Evolutionary conservation across 163 green algal genomes (phyloP).

Genomic region (Prototheca cutis): DNA sequence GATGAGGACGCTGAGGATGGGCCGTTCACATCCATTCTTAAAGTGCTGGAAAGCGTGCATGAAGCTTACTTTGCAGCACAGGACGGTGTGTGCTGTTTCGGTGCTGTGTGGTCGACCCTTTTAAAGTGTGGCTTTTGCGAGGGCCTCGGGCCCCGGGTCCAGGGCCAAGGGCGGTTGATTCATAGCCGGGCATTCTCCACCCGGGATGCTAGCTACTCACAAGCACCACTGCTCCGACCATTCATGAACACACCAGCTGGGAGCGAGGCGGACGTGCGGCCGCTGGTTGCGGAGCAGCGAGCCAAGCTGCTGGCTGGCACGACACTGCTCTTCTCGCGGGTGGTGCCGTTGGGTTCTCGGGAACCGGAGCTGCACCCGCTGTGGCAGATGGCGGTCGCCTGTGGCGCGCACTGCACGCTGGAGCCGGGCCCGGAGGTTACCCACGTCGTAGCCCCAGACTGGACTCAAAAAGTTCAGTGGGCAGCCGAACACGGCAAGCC

Average conservation of each 20-base stretch:
- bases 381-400: constrained; percentile 61
- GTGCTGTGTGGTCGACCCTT: too few relatives aligned
- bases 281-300: constrained; percentile 19
- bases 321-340: constrained; percentile 44
- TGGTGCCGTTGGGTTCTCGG: constrained; percentile 35
- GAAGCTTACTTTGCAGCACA: constrained; percentile 24
- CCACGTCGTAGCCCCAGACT: constrained; percentile 41
- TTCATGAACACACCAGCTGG: too few relatives aligned
- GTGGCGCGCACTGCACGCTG: constrained; percentile 79
- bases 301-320: constrained; percentile 27
- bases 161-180: too few relatives aligned
- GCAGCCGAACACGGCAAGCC: constrained; percentile 24
- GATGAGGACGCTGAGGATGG: constrained; percentile 46
- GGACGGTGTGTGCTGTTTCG: too few relatives aligned
- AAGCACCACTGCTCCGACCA: too few relatives aligned
- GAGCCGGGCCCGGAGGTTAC: constrained; percentile 42
- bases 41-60: constrained; percentile 40
- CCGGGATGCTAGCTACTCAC: too few relatives aligned
- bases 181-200: too few relatives aligned
- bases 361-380: constrained; percentile 35
- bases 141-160: too few relatives aligned
- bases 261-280: constrained; percentile 26
- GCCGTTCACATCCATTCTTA: constrained; percentile 33
- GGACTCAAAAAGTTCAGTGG: constrained; percentile 50
- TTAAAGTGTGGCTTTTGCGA: too few relatives aligned